Evolutionary conservation across 208 protist species (phyloP).

Genomic region (Leptomonas seymouri): DNA sequence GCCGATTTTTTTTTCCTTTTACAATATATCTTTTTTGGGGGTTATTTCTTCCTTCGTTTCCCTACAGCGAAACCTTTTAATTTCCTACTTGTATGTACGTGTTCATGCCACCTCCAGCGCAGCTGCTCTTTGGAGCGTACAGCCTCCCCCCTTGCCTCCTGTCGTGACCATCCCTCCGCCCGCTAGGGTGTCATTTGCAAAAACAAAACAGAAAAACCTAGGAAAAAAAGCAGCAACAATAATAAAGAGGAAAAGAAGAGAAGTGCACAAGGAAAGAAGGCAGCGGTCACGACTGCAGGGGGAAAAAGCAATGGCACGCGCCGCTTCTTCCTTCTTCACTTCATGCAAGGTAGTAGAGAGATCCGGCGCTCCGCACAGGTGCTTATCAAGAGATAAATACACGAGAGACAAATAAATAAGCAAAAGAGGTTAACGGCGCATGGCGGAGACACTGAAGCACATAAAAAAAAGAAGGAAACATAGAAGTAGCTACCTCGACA

Average conservation of each 20-base stretch:
- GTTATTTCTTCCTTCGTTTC: conserved; percentile 21
- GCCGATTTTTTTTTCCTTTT: conserved; percentile 12
- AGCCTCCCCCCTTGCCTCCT: neutral
- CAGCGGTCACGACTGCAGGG: no score
- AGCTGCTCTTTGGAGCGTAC: neutral
- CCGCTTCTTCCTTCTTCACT: no score
- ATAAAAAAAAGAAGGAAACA: conserved; percentile 17
- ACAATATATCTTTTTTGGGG: conserved; percentile 6
- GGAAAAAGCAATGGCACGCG: no score
- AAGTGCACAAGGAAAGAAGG: no score
- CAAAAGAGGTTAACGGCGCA: neutral
- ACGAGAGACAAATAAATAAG: neutral
- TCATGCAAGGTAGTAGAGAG: no score
- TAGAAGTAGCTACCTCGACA: conserved; percentile 20
- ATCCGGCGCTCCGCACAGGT: no score
- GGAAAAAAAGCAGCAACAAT: no score
- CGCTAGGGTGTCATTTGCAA: no score
- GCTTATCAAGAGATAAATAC: no score
- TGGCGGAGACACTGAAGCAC: neutral
- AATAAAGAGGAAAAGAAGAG: no score
- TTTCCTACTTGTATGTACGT: conserved; percentile 4
- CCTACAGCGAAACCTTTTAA: conserved; percentile 28
- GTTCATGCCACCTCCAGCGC: neutral
- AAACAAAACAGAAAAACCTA: no score
- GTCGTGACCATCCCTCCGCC: no score